Conservation (phyloP, 345 rosid species). For the Eutrema heterophyllum region DNA sequence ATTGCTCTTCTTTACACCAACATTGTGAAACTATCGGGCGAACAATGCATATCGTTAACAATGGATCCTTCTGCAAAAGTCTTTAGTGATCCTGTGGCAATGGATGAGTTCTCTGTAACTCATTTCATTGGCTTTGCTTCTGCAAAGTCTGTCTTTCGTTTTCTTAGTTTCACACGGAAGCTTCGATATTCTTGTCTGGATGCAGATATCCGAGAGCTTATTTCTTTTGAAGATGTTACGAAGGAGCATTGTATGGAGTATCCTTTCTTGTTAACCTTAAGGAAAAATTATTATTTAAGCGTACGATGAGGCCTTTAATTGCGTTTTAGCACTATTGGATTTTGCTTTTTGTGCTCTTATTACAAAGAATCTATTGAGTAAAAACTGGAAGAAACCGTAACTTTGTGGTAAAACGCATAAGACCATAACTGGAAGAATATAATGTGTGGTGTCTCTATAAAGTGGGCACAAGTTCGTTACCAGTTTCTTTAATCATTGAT, state of each 20-base stretch:
- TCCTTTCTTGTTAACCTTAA: slow-evolving; percentile 38
- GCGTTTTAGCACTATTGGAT: neutral
- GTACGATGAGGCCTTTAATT: neutral
- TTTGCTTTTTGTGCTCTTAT: neutral
- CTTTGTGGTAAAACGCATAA: too few relatives aligned
- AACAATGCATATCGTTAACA: slow-evolving; percentile 56
- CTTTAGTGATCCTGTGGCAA: slow-evolving; percentile 71
- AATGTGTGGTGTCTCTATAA: too few relatives aligned
- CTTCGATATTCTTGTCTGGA: neutral
- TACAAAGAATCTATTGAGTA: neutral
- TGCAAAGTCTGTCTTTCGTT: neutral
- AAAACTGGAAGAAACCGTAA: slow-evolving; percentile 39
- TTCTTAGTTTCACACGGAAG: neutral
- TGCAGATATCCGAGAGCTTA: slow-evolving; percentile 78
- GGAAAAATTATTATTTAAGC: too few relatives aligned
- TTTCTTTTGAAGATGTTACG: slow-evolving; percentile 79
- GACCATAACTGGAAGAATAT: too few relatives aligned
- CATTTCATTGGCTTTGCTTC: neutral
- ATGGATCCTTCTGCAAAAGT: slow-evolving; percentile 78
- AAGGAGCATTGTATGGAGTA: slow-evolving; percentile 91
- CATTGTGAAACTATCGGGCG: slow-evolving; percentile 54
- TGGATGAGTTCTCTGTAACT: slow-evolving; percentile 38
- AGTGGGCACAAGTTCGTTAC: too few relatives aligned
- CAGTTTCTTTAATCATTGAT: too few relatives aligned
- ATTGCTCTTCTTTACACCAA: neutral